Base-by-base conservation (phyloP, 2,329 filamentous ascomycete species). In the Delphinella strobiligena region DNA sequence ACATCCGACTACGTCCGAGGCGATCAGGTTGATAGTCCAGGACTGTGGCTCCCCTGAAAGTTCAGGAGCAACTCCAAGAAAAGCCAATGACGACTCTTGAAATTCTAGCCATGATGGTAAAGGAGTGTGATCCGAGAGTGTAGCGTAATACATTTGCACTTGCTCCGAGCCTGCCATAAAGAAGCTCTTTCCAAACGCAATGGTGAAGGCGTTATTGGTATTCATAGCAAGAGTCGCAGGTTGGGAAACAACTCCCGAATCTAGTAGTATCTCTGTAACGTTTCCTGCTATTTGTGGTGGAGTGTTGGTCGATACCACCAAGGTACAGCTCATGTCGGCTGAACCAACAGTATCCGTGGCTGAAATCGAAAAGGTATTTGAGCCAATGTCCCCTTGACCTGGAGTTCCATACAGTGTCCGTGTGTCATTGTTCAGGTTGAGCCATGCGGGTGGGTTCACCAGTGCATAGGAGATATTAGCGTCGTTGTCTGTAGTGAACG, bases 51-150 rank as follows among this genome's bases (percentile, higher is more conserved):
- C 76, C 22, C 79, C 72, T 42, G 74, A 71, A 34, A 77, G 66
- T 1, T 76, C 63, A 1, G 85, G 86, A 2, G 80, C 81, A 24
- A 62, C 73, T 17, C 87, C 87, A 1, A 72, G 74, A 50, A 93
- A 93, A 1, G 68, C 69, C 30, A 93, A 62, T 0, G 60, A 67
- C 2, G 55, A 55, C 1, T 71, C 54, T 49, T 91, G 73, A 52
- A 94, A 94, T n/a, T 64, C 63, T 33, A 93, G 65, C 87, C 87
- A 94, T 1, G 85, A 79, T 15, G 87, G 87, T 27, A 94, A 63
- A 27, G 87, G 86, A n/a, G 82, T 83, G 52, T 83, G 82, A 52
- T 89, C 74, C 4, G 68, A 69, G 3, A 83, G 81, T 3, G 81
- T 77, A 7, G 84, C 83, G 54, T 91, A 89, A 58, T 87, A 93